A percentile compares a stretch with the other conserved stretches of the same genome.
phyloP scores from a whole-genome alignment of 2,329 filamentous ascomycete species.

The Diaporthe sp. region DNA sequence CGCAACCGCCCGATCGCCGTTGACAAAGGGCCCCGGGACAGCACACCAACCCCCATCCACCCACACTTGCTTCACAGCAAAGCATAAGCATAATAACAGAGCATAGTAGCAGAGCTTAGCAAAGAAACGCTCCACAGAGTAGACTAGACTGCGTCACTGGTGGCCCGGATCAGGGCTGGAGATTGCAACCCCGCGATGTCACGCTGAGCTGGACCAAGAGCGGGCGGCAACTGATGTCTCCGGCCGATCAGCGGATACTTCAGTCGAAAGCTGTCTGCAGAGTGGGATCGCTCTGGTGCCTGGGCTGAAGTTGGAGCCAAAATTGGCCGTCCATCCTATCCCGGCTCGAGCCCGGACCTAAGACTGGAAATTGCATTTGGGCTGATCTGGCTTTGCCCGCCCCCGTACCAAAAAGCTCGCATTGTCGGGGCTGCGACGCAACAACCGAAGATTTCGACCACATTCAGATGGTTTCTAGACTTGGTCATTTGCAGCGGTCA shows the following conservation, averaged over 20 bases:
- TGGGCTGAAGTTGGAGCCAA: slow-evolving; percentile 23
- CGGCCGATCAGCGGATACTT: slow-evolving; percentile 33
- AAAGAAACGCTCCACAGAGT: background rate
- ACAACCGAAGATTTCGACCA: background rate
- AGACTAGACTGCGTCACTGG: background rate
- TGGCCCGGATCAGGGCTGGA: slow-evolving; percentile 22
- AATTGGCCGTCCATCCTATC: slow-evolving; percentile 7
- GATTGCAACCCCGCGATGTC: slow-evolving; percentile 30
- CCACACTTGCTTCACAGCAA: background rate
- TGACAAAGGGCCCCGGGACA: slow-evolving; percentile 20
- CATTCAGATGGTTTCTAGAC: slow-evolving; percentile 13
- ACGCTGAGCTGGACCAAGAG: slow-evolving; percentile 22
- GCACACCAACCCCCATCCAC: slow-evolving; percentile 19
- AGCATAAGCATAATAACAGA: background rate
- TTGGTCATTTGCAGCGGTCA: background rate
- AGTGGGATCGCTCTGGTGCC: slow-evolving; percentile 24
- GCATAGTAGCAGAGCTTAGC: background rate
- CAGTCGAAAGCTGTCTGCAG: slow-evolving; percentile 14
- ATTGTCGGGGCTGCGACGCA: slow-evolving; percentile 3
- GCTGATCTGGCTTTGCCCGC: slow-evolving; percentile 6
- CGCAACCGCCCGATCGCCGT: slow-evolving; percentile 29
- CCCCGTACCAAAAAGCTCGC: background rate
- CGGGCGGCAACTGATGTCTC: slow-evolving; percentile 32
- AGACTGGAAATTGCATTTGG: slow-evolving; percentile 9
- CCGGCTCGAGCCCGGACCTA: background rate